Conservation (phyloP, 371 early-diverging fungal species). For the Capillidium heterosporum region DNA sequence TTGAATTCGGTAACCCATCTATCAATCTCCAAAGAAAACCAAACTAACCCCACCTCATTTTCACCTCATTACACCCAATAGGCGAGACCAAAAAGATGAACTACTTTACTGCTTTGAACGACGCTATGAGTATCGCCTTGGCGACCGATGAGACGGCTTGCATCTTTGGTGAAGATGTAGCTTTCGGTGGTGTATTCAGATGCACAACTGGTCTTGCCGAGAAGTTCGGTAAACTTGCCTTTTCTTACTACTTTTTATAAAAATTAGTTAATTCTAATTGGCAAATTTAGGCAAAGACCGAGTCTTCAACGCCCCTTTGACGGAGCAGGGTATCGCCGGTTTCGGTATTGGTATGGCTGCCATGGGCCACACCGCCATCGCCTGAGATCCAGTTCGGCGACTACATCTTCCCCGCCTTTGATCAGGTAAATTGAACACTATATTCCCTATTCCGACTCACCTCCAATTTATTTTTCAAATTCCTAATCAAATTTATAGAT, state of each 20-base stretch:
- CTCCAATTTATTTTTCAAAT: not conserved
- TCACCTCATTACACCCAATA: not conserved
- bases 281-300: conserved; percentile 38
- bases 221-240: conserved; percentile 47
- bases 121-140: conserved; percentile 77
- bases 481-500: conserved; percentile 13
- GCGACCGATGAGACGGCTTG: conserved; percentile 77
- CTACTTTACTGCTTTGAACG: conserved; percentile 86
- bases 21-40: not conserved
- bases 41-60: not conserved
- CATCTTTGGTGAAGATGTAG: conserved; percentile 96
- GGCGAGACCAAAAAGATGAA: conserved; percentile 76
- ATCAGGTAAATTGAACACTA: conserved; percentile 42
- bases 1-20: conserved; percentile 5
- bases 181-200: conserved; percentile 94
- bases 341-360: conserved; percentile 96
- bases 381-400: conserved; percentile 98
- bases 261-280: not conserved
- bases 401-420: conserved; percentile 95
- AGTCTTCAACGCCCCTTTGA: conserved; percentile 92
- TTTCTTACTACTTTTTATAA: not conserved
- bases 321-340: conserved; percentile 93
- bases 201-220: conserved; percentile 84
- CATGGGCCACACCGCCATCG: conserved; percentile 91
- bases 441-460: not conserved